Conservation (phyloP, 441 rosid genomes). For the Pelargonium cotyledonis region DNA sequence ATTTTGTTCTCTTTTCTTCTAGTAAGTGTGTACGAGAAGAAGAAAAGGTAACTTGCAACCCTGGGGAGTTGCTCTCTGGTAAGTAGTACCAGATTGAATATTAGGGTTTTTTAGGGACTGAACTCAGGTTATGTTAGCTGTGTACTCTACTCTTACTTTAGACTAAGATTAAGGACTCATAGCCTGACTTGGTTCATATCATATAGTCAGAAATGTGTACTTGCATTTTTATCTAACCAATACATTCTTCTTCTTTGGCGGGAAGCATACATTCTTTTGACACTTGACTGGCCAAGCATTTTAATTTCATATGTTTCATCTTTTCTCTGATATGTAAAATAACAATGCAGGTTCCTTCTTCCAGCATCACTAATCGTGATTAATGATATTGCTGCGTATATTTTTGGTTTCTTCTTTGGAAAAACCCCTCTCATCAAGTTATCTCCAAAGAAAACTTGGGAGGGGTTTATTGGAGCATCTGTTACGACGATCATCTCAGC, state of each 20-base stretch:
- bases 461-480: conserved; percentile 87
- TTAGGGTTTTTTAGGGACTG: too few species aligned
- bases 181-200: background rate
- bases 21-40: too few species aligned
- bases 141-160: background rate
- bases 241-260: background rate
- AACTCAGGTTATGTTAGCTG: too few species aligned
- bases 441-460: conserved; percentile 99
- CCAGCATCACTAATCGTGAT: conserved; percentile 79
- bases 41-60: too few species aligned
- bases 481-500: conserved; percentile 75
- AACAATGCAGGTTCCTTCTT: conserved; percentile 72
- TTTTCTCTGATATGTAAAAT: conserved; percentile 14
- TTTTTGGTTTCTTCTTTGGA: conserved; percentile 88
- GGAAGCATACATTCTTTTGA: conserved; percentile 4
- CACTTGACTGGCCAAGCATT: conserved; percentile 9
- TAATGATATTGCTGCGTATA: conserved; percentile 73
- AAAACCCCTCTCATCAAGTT: conserved; percentile 85
- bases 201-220: background rate
- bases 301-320: too few species aligned
- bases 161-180: background rate
- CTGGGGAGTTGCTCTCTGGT: too few species aligned
- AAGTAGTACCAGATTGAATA: too few species aligned
- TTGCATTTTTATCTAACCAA: background rate
- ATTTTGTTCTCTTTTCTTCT: too few species aligned